These are phyloP conservation scores for Trichoderma reesei DNA, from an alignment of 495 filamentous ascomycete genomes.

Conservation along the genomic window DNA sequence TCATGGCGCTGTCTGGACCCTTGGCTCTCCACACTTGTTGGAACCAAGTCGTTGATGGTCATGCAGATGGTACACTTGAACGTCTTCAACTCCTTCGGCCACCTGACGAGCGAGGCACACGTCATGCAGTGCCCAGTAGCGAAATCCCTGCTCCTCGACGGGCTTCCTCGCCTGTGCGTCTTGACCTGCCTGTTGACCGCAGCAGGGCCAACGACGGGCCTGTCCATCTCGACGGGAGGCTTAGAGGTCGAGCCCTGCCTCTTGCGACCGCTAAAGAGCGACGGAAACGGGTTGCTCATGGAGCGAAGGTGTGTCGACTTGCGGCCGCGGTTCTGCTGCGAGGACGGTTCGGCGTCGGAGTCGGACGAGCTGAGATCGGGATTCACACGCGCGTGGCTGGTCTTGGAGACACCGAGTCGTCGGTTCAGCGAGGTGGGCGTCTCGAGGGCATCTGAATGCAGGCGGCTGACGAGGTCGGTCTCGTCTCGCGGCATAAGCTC, in stretches of 20 bases:
- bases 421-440: not conserved
- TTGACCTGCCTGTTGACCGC: conserved; percentile 16
- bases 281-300: conserved; percentile 67
- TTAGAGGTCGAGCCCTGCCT: conserved; percentile 36
- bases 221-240: conserved; percentile 21
- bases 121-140: conserved; percentile 72
- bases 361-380: not conserved
- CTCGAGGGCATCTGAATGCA: not conserved
- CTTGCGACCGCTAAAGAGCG: conserved; percentile 44
- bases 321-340: conserved; percentile 4
- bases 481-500: not conserved
- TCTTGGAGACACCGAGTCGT: not conserved
- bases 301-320: conserved; percentile 51
- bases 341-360: not conserved
- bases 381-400: not conserved
- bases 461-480: not conserved
- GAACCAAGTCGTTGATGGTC: conserved; percentile 75
- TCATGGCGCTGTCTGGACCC: not conserved
- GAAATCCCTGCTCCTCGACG: conserved; percentile 29
- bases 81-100: conserved; percentile 64
- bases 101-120: conserved; percentile 71
- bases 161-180: conserved; percentile 16
- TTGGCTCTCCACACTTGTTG: conserved; percentile 15
- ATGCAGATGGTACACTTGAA: conserved; percentile 82
- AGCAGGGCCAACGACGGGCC: conserved; percentile 18